Percentiles rank a stretch among this genome's conserved stretches.
Conservation (phyloP, 345 rosid genomes). For the Moricandia arvensis region DNA sequence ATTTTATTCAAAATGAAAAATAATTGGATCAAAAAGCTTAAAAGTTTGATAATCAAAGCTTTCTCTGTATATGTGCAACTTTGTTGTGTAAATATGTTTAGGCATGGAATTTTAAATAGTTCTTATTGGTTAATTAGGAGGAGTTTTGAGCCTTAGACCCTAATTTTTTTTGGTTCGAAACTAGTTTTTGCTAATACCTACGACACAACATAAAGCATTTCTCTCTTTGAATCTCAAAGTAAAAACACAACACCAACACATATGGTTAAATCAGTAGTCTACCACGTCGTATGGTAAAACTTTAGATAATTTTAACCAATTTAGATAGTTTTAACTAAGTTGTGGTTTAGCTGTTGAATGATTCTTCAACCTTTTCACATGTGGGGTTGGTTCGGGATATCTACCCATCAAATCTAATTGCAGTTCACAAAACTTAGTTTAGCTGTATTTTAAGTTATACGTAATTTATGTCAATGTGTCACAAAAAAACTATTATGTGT, state of each 20-base stretch:
- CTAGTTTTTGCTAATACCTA: neutral
- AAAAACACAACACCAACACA: neutral
- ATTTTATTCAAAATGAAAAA: too few relatives aligned
- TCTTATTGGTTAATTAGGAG: neutral
- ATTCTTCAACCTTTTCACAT: neutral
- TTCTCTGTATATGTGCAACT: neutral
- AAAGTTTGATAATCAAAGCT: neutral
- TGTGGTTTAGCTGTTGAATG: neutral
- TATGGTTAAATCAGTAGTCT: too few relatives aligned
- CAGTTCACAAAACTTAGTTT: neutral
- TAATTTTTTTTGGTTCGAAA: too few relatives aligned
- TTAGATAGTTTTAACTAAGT: neutral
- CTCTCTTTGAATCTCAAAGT: too few relatives aligned
- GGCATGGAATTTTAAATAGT: neutral
- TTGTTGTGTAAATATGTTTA: neutral
- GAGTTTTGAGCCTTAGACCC: neutral
- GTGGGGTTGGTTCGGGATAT: neutral
- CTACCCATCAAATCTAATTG: neutral
- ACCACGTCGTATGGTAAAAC: too few relatives aligned
- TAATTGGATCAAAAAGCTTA: neutral
- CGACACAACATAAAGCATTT: neutral
- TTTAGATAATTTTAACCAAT: neutral
- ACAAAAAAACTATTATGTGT: neutral
- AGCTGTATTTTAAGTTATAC: neutral
- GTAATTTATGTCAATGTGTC: neutral